Evolutionary conservation across 192 early-diverging fungal species (phyloP).

Genomic region (Obelidium mucronatum): DNA sequence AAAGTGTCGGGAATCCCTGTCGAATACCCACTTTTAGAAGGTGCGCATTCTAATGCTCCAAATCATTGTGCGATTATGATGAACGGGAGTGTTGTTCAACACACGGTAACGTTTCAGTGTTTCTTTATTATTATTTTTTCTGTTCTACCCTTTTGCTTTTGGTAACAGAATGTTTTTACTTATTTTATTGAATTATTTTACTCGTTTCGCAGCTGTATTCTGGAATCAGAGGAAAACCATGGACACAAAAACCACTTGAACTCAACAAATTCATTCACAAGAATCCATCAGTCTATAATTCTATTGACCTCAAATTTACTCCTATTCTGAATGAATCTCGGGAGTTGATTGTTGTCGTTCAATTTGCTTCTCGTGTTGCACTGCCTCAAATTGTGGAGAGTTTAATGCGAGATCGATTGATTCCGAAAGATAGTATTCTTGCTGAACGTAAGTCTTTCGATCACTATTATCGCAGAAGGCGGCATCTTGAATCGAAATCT

Average conservation of each 20-base stretch:
- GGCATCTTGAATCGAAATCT: neutral
- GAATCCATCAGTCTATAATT: neutral
- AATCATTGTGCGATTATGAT: constrained; percentile 30
- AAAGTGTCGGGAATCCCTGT: constrained; percentile 24
- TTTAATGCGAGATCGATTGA: neutral
- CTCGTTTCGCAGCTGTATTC: constrained; percentile 19
- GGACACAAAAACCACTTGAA: constrained; percentile 35
- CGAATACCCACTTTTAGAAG: constrained; percentile 30
- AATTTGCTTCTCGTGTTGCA: neutral
- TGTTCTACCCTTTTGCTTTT: too few species aligned
- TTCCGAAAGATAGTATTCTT: constrained; percentile 13
- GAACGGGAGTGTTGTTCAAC: constrained; percentile 12
- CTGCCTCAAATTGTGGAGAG: constrained; percentile 14
- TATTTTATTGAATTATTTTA: neutral
- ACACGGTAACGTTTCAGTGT: too few species aligned
- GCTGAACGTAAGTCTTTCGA: constrained; percentile 12
- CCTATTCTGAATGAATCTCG: neutral
- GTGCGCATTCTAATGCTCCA: constrained; percentile 28
- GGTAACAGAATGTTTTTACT: too few species aligned
- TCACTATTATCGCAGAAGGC: neutral
- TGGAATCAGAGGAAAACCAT: constrained; percentile 36
- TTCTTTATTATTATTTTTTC: too few species aligned
- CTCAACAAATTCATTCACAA: constrained; percentile 24
- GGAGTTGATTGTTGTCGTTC: constrained; percentile 6
- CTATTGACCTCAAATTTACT: constrained; percentile 27